phyloP scores from a whole-genome alignment of 139 green algal genomes.

The Eudorina sp. region DNA sequence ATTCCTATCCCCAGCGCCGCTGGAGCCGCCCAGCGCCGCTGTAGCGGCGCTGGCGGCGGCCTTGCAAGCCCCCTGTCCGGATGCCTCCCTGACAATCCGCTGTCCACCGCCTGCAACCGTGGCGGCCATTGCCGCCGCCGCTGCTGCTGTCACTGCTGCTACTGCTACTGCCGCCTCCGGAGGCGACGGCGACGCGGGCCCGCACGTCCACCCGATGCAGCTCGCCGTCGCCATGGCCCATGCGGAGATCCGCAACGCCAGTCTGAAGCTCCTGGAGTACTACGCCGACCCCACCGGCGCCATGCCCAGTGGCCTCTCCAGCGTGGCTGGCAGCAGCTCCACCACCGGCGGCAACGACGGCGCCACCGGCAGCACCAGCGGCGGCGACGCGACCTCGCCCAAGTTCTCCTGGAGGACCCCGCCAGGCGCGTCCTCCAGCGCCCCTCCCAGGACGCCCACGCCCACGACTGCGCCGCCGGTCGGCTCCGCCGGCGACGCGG shows the following conservation, averaged over 20 bases:
- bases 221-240: not conserved
- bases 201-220: not conserved
- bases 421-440: not conserved
- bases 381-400: not conserved
- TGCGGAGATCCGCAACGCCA: not conserved
- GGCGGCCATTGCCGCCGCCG: too few relatives aligned
- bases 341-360: not conserved
- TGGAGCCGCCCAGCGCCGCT: too few relatives aligned
- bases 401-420: not conserved
- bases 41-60: too few relatives aligned
- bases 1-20: too few relatives aligned
- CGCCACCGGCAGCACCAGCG: not conserved
- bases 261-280: slow-evolving; percentile 10
- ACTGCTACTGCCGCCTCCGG: too few relatives aligned
- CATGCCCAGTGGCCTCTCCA: slow-evolving; percentile 28
- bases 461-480: not conserved
- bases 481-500: not conserved
- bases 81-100: too few relatives aligned
- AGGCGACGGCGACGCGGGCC: too few relatives aligned
- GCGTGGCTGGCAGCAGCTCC: not conserved
- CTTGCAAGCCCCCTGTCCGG: too few relatives aligned
- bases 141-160: too few relatives aligned
- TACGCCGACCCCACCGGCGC: slow-evolving; percentile 35
- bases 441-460: not conserved
- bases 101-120: too few relatives aligned